Base-by-base conservation (phyloP, 345 rosid genomes). In the Eucalyptus regnans region DNA sequence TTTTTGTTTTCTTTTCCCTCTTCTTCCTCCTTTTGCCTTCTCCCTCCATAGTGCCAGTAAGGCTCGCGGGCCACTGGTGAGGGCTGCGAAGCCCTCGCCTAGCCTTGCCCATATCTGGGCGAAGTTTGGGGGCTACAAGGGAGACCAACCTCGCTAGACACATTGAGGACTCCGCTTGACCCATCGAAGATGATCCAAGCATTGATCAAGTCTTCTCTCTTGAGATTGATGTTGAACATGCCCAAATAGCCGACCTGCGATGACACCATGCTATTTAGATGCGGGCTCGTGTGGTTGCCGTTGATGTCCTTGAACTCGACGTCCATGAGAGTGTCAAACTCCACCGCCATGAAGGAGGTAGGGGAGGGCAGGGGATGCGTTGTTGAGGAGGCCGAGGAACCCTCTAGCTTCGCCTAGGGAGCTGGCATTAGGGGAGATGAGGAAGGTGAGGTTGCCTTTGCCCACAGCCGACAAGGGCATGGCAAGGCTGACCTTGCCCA, bases 261-360 rank as follows among this genome's bases (percentile, higher is more conserved):
- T 23, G 99, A 98, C 88, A 96, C 96, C 95, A 97, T 90, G 86
- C 90, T 92, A 92, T 93, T 94, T 48, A 98, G 95, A 93, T 98
- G 99, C 91, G 97, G 91, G 44, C 99, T 97, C 86, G 97, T 96
- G 52, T 97, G 99, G 89, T 98, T 98, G 29, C 99, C 97, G 79
- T 96, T 98, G 54, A 98, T 94, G 89, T 98, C 99, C 66, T 90
- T 93, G 89, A 93, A 97, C 90, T 92, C 93, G 22, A 97, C 95
- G 87, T 98, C 99, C 99, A 95, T 98, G 2, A 97, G 91, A 9
- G 99, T 96, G 88, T 98, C 99, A 54, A 96, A 97, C 89, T 98
- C 99, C 25, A 98, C 95, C 86, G 99, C 99, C 6, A 98, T 94
- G 85, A 96, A 98, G 41, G 93, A 95, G 71, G 93, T 86, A 17